Evolutionary conservation across 75 land plant species (phyloP).

Genomic region (Pinus taeda): DNA sequence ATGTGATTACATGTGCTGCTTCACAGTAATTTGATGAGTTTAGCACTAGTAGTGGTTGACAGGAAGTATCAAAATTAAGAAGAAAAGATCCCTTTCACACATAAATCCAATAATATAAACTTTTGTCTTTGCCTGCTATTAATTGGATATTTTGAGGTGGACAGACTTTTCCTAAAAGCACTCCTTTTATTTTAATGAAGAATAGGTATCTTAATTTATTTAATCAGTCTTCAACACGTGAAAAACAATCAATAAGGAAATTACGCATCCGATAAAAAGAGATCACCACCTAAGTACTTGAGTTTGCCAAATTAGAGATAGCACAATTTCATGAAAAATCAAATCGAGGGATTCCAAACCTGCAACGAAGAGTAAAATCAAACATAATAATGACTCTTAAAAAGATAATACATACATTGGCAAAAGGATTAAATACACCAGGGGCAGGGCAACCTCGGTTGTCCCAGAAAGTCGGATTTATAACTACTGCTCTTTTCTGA

Average conservation of each 20-base stretch:
- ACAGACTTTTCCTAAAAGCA: neutral
- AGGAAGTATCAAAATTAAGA: neutral
- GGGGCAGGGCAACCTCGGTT: neutral
- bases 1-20: no score
- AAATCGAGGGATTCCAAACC: neutral
- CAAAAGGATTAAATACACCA: neutral
- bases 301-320: neutral
- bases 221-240: no score
- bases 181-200: neutral
- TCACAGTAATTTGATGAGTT: neutral
- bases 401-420: neutral
- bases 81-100: neutral
- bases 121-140: neutral
- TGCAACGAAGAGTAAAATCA: neutral
- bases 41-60: neutral
- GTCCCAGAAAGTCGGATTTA: neutral
- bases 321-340: neutral
- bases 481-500: neutral
- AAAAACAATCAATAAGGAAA: neutral
- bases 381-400: neutral
- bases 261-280: neutral
- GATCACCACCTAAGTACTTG: neutral
- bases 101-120: no score
- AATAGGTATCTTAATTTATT: neutral
- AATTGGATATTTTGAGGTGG: neutral